Evolutionary conservation across 2,329 filamentous ascomycete genomes (phyloP).

Genomic region (Ophiostoma fasciatum): DNA sequence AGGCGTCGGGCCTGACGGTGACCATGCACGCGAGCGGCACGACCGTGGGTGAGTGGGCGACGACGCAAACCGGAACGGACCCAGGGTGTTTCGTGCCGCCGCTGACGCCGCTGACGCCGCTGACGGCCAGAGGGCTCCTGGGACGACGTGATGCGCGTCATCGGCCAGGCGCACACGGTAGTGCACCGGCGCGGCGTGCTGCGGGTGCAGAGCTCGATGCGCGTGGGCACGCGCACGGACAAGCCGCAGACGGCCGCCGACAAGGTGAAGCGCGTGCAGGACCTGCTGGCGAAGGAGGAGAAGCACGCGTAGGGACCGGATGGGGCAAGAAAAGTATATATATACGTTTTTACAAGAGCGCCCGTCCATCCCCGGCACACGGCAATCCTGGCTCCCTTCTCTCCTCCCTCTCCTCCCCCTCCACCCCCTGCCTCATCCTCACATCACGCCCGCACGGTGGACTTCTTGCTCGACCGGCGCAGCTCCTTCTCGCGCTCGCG

Average conservation of each 20-base stretch:
- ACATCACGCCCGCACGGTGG: constrained; percentile 33
- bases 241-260: constrained; percentile 71
- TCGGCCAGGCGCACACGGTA: constrained; percentile 72
- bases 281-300: no score
- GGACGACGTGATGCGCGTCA: constrained; percentile 72
- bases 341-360: no score
- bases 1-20: constrained; percentile 66
- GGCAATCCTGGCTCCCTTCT: no score
- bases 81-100: no score
- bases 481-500: constrained; percentile 64
- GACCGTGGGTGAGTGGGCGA: no score
- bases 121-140: constrained; percentile 60
- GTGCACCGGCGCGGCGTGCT: constrained; percentile 65
- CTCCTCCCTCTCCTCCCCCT: neutral
- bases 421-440: neutral
- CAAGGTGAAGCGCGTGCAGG: constrained; percentile 53
- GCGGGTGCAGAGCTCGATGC: constrained; percentile 77
- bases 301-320: no score
- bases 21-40: constrained; percentile 90
- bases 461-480: constrained; percentile 39
- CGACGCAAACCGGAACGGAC: no score
- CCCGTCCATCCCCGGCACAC: no score
- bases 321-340: no score
- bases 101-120: no score
- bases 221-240: constrained; percentile 72